Conservation (phyloP, 2,329 filamentous ascomycete genomes). For the Pseudodiploospora longispora region DNA sequence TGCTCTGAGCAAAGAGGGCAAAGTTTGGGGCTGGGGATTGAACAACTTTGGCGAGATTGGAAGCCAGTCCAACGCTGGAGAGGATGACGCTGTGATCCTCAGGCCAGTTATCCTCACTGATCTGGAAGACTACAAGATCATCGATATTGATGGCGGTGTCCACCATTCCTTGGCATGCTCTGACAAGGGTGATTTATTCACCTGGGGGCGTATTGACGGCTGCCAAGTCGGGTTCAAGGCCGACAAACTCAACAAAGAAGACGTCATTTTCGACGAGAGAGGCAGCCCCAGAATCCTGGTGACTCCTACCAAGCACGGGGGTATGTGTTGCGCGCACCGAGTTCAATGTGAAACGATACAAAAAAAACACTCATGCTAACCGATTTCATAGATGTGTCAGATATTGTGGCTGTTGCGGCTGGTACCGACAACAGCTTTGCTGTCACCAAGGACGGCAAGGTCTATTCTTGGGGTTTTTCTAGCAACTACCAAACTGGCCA, state of each 20-base stretch:
- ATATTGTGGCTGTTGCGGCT: conserved; percentile 48
- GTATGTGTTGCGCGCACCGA: conserved; percentile 25
- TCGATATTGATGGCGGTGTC: conserved; percentile 58
- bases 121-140: conserved; percentile 56
- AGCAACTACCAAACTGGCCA: conserved; percentile 73
- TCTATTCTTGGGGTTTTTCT: conserved; percentile 75
- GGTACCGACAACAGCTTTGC: conserved; percentile 69
- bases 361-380: conserved; percentile 1
- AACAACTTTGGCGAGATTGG: conserved; percentile 82
- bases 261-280: conserved; percentile 54
- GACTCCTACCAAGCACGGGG: conserved; percentile 31
- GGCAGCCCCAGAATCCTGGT: conserved; percentile 57
- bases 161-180: conserved; percentile 68
- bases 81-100: conserved; percentile 58
- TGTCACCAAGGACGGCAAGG: conserved; percentile 60
- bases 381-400: conserved; percentile 34
- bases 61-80: conserved; percentile 46
- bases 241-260: conserved; percentile 37
- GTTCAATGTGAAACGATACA: background rate
- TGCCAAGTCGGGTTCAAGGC: conserved; percentile 49
- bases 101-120: conserved; percentile 59
- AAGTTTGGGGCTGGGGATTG: conserved; percentile 74
- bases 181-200: conserved; percentile 46
- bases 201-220: conserved; percentile 52
- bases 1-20: conserved; percentile 61